Base-by-base conservation (phyloP, 1,139 yeast genomes). In the Kodamaea fungicola region DNA sequence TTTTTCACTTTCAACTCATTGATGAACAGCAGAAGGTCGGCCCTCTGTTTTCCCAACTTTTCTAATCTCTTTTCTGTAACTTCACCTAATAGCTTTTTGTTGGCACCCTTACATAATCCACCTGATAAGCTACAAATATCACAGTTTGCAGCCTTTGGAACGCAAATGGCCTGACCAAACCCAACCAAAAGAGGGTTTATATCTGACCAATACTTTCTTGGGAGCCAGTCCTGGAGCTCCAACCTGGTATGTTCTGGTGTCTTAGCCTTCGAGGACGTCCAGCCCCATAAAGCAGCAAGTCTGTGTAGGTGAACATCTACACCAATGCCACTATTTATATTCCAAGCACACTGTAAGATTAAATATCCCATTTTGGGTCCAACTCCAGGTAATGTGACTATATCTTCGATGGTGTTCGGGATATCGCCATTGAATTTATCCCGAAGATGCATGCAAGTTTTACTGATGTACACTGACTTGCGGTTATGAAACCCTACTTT, bases 321-420 rank as follows among this genome's bases (percentile, higher is more conserved):
- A 9, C 97, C 97, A 22, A 90, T 87, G 0, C 97, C 97, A 23
- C 67, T 66, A 36, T 73, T 80, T 37, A 80, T 65, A 28, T 71
- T 65, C 96, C 96, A 89, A 0, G 94, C 96, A 30, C 79, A 74
- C 50, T 88, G 96, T 45, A 88, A 64, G 3, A 90, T 70, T 26
- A 90, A 61, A 55, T 77, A 84, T 0, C 95, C 96, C 97, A 90
- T 90, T 56, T 90, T 90, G 8, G 96, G 96, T 0, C 98, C 98
- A 1, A 90, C 95, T 0, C 98, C 98, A 0, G 97, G 97, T 27
- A 90, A 61, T 1, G 73, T 61, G 3, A 77, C 71, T 40, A 89
- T 69, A 1, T 83, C 90, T 7, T 74, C 79, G 8, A 88, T 73
- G 0, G 81, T 78, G 10, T 74, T 61, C 0, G 92, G 92, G 2